A percentile compares a stretch with the other conserved stretches of the same genome.
Conservation (phyloP, 768 basidiomycete species). For the Butyriboletus loyo region DNA sequence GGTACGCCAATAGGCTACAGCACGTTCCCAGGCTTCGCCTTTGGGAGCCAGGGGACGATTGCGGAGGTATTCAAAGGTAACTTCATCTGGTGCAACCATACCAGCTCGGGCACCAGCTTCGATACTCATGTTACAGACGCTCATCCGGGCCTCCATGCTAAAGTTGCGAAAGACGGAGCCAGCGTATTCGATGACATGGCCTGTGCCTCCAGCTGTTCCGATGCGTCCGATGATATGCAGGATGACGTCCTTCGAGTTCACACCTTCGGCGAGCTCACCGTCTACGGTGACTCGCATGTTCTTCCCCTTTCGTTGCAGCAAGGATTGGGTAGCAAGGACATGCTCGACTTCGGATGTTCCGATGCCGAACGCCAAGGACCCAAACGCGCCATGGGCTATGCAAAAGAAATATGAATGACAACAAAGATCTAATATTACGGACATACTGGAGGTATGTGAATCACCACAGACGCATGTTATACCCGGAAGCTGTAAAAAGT, state of each 20-base stretch:
- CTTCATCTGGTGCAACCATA: slow-evolving; percentile 88
- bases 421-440: not conserved
- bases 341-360: slow-evolving; percentile 95
- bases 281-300: slow-evolving; percentile 93
- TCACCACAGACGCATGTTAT: slow-evolving; percentile 89
- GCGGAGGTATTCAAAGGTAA: slow-evolving; percentile 81
- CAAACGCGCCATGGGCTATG: slow-evolving; percentile 86
- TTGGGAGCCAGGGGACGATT: slow-evolving; percentile 80
- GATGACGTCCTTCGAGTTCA: slow-evolving; percentile 87
- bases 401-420: slow-evolving; percentile 1
- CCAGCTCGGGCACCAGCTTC: slow-evolving; percentile 91
- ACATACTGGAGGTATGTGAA: slow-evolving; percentile 87
- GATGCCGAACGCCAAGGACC: slow-evolving; percentile 89
- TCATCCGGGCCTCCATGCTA: slow-evolving; percentile 90
- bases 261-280: slow-evolving; percentile 75
- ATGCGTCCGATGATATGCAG: slow-evolving; percentile 88
- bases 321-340: slow-evolving; percentile 88
- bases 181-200: slow-evolving; percentile 88
- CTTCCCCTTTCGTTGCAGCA: slow-evolving; percentile 83
- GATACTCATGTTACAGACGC: slow-evolving; percentile 93
- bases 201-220: slow-evolving; percentile 92
- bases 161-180: slow-evolving; percentile 84
- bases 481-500: slow-evolving; percentile 54
- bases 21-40: slow-evolving; percentile 81
- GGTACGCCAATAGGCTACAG: slow-evolving; percentile 82